Percentiles rank a stretch among this genome's conserved stretches.
phyloP scores from a whole-genome alignment of 169 alveolate species.

The Eimeria praecox region DNA sequence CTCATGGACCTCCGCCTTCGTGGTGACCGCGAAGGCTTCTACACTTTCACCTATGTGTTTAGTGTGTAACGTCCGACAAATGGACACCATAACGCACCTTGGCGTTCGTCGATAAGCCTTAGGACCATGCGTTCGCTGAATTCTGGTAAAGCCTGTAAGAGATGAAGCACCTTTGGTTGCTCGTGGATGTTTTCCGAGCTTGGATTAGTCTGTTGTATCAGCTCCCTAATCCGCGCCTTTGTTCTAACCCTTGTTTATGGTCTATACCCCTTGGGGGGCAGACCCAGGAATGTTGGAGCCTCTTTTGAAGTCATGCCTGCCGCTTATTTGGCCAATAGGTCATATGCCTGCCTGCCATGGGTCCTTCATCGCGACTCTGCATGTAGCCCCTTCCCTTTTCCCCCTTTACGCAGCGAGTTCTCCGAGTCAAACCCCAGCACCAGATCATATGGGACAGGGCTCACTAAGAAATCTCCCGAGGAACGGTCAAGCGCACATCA shows the following conservation, averaged over 20 bases:
- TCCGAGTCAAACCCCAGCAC: neutral
- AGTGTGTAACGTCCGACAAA: neutral
- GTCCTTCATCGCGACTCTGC: neutral
- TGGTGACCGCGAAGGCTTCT: neutral
- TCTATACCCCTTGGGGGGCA: neutral
- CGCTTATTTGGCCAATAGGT: neutral
- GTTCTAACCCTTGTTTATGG: neutral
- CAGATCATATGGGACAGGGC: neutral
- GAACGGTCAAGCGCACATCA: neutral
- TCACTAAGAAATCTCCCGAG: neutral
- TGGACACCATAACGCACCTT: neutral
- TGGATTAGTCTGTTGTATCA: neutral
- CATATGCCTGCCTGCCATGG: neutral
- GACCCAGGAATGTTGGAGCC: neutral
- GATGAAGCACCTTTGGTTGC: too few species aligned
- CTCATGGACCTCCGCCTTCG: neutral
- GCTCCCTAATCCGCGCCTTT: neutral
- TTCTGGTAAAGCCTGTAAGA: too few species aligned
- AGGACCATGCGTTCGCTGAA: too few species aligned
- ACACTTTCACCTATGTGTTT: neutral
- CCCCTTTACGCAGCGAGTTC: neutral
- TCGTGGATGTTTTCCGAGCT: neutral
- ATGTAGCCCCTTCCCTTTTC: neutral
- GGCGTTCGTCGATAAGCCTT: neutral
- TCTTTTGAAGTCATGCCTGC: neutral